A percentile compares a stretch with the other conserved stretches of the same genome.
Evolutionary conservation across 805 yeast genomes (phyloP).

Genomic region (Zygotorulaspora chibaensis): DNA sequence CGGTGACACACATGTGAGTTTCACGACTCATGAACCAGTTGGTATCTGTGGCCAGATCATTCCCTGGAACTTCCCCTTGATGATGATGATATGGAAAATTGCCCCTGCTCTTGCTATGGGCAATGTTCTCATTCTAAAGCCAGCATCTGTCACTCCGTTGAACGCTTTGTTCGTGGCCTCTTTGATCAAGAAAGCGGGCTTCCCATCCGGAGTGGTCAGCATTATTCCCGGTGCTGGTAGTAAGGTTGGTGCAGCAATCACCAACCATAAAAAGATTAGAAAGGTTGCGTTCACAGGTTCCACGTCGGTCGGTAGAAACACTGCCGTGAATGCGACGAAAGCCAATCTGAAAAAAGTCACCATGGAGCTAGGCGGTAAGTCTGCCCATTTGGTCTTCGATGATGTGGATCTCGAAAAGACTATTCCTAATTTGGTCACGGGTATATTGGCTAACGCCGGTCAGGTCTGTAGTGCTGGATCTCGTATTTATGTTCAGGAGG

Average conservation of each 20-base stretch:
- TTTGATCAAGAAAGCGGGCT: slow-evolving; percentile 61
- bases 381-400: slow-evolving; percentile 68
- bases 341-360: slow-evolving; percentile 76
- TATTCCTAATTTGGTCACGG: slow-evolving; percentile 50
- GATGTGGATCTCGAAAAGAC: slow-evolving; percentile 59
- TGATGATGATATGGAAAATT: slow-evolving; percentile 76
- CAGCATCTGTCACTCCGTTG: slow-evolving; percentile 75
- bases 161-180: slow-evolving; percentile 62
- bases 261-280: slow-evolving; percentile 63
- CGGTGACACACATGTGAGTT: slow-evolving; percentile 58
- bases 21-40: slow-evolving; percentile 67
- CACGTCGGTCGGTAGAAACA: slow-evolving; percentile 66
- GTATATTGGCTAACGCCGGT: slow-evolving; percentile 77
- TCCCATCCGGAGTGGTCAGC: slow-evolving; percentile 73
- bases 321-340: slow-evolving; percentile 65
- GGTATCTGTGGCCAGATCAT: slow-evolving; percentile 83
- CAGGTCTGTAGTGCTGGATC: slow-evolving; percentile 84
- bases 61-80: slow-evolving; percentile 82
- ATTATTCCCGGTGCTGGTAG: slow-evolving; percentile 73
- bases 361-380: slow-evolving; percentile 79
- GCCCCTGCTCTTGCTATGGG: slow-evolving; percentile 78
- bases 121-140: slow-evolving; percentile 66
- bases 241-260: slow-evolving; percentile 65
- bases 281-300: slow-evolving; percentile 83
- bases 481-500: slow-evolving; percentile 71